phyloP scores from a whole-genome alignment of 1,284 basidiomycete species.

The Retiboletus flavoniger region DNA sequence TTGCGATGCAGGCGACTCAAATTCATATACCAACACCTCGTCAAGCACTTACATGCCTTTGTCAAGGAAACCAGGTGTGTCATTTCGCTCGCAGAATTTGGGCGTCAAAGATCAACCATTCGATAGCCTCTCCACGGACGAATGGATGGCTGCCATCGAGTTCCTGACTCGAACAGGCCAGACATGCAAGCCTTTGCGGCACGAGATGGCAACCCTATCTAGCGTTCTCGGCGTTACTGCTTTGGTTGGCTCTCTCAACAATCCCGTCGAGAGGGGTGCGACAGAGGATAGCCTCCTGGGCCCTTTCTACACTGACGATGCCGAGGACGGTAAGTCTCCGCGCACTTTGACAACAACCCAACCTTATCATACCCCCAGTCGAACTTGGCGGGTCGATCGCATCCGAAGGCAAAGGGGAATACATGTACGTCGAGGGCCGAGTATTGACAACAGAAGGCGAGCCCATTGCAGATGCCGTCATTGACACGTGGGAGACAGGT shows the following conservation, averaged over 20 bases:
- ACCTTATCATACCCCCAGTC: slow-evolving; percentile 38
- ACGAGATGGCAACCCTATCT: slow-evolving; percentile 84
- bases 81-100: not conserved
- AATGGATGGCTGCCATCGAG: slow-evolving; percentile 80
- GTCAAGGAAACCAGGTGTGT: slow-evolving; percentile 62
- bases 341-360: not conserved
- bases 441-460: slow-evolving; percentile 65
- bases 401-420: slow-evolving; percentile 80
- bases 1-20: slow-evolving; percentile 38
- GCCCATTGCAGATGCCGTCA: slow-evolving; percentile 63
- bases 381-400: slow-evolving; percentile 63
- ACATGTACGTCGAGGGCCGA: slow-evolving; percentile 76
- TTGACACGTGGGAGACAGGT: slow-evolving; percentile 91
- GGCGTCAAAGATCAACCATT: not conserved
- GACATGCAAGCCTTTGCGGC: slow-evolving; percentile 69
- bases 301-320: slow-evolving; percentile 83
- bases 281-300: slow-evolving; percentile 80
- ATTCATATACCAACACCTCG: slow-evolving; percentile 48
- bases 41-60: slow-evolving; percentile 70
- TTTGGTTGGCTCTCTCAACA: slow-evolving; percentile 76
- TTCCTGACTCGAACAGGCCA: slow-evolving; percentile 77
- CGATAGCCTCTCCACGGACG: slow-evolving; percentile 68
- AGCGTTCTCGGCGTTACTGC: slow-evolving; percentile 78
- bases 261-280: slow-evolving; percentile 62
- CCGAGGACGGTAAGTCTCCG: slow-evolving; percentile 58